These are phyloP conservation scores for Xylariaceae sp. DNA, from an alignment of 2,329 filamentous ascomycete species.

Conservation along the genomic window DNA sequence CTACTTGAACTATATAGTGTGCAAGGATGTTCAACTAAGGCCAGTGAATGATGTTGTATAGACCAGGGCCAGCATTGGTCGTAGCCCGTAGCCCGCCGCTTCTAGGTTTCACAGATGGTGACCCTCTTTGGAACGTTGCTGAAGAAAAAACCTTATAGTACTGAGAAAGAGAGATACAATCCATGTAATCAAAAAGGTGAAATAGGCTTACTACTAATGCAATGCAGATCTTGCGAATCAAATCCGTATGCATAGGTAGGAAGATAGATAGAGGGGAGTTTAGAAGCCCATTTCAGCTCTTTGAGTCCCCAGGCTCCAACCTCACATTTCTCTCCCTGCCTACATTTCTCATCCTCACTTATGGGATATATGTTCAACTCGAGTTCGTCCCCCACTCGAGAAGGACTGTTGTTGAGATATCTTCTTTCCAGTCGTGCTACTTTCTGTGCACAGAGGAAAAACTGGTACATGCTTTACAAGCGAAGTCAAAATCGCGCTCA, in stretches of 20 bases:
- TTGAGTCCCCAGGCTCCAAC: neutral
- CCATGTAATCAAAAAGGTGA: neutral
- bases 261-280: neutral
- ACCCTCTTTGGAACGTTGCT: slow-evolving; percentile 9
- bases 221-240: slow-evolving; percentile 3
- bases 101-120: slow-evolving; percentile 21
- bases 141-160: slow-evolving; percentile 16
- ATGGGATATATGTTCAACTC: too few species aligned
- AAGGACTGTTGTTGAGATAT: neutral
- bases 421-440: too few species aligned
- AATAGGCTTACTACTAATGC: slow-evolving; percentile 9
- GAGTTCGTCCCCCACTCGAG: neutral
- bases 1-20: too few species aligned
- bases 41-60: neutral
- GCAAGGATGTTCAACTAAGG: too few species aligned
- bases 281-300: neutral
- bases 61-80: neutral
- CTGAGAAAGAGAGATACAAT: neutral
- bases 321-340: slow-evolving; percentile 3
- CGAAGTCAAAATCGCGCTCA: too few species aligned
- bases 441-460: too few species aligned
- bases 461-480: too few species aligned
- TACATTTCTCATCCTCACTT: too few species aligned
- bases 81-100: neutral
- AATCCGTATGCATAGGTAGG: neutral